A percentile compares a stretch with the other conserved stretches of the same genome.
phyloP scores from a whole-genome alignment of 306 rosid genomes.

The Prinsepia uniflora region DNA sequence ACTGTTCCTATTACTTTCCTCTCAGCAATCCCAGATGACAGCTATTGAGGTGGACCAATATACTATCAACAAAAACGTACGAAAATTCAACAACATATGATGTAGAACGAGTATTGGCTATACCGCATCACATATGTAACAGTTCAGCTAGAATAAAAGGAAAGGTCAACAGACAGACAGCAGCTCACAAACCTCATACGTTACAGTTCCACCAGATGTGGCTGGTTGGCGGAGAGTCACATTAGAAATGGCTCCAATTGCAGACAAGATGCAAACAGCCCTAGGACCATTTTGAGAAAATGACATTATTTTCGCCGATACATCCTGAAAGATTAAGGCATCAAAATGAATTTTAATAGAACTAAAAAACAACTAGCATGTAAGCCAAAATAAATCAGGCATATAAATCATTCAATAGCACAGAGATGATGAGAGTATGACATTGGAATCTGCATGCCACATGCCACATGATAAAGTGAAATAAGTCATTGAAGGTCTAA shows the following conservation, averaged over 20 bases:
- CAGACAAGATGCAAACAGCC: slow-evolving; percentile 57
- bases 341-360: not conserved
- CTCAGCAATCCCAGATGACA: not conserved
- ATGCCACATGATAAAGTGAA: not conserved
- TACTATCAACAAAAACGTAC: not conserved
- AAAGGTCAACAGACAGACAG: slow-evolving; percentile 1
- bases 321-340: slow-evolving; percentile 47
- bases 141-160: not conserved
- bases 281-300: slow-evolving; percentile 55
- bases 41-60: not conserved
- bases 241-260: slow-evolving; percentile 68
- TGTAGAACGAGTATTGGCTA: too few species aligned
- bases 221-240: slow-evolving; percentile 66
- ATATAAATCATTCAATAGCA: not conserved
- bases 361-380: not conserved
- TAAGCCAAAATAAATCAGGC: not conserved
- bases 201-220: slow-evolving; percentile 70
- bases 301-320: slow-evolving; percentile 51
- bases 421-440: not conserved
- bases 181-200: slow-evolving; percentile 68
- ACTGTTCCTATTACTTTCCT: not conserved
- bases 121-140: not conserved
- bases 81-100: not conserved
- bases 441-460: not conserved
- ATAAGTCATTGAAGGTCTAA: not conserved